phyloP scores from a whole-genome alignment of 441 rosid genomes.

The Syzygium syzygioides region DNA sequence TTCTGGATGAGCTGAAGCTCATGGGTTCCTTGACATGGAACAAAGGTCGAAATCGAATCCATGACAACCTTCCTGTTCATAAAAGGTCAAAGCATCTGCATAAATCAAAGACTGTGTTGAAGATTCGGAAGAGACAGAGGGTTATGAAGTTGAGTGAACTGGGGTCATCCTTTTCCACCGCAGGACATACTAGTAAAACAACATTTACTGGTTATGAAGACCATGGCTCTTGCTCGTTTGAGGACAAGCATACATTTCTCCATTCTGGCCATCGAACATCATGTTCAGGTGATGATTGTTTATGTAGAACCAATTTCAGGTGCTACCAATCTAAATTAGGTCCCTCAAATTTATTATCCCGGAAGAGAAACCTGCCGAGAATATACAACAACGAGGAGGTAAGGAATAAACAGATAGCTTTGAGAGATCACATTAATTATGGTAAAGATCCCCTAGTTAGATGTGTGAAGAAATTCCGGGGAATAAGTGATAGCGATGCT shows the following conservation, averaged over 20 bases:
- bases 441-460: slow-evolving; percentile 7
- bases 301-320: slow-evolving; percentile 5
- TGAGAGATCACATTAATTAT: background rate
- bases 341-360: slow-evolving; percentile 15
- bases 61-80: slow-evolving; percentile 8
- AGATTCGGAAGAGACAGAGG: slow-evolving; percentile 34
- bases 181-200: background rate
- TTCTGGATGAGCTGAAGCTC: slow-evolving; percentile 57
- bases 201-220: background rate
- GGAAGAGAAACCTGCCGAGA: slow-evolving; percentile 26
- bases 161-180: slow-evolving; percentile 5
- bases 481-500: slow-evolving; percentile 1
- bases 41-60: slow-evolving; percentile 22
- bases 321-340: slow-evolving; percentile 5
- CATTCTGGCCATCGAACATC: slow-evolving; percentile 12
- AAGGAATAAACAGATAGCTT: slow-evolving; percentile 1
- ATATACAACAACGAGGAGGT: slow-evolving; percentile 7
- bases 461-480: slow-evolving; percentile 21
- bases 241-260: slow-evolving; percentile 12
- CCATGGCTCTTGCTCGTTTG: slow-evolving; percentile 11
- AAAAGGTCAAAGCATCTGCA: slow-evolving; percentile 18
- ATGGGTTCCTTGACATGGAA: slow-evolving; percentile 39
- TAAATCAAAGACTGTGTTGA: slow-evolving; percentile 7
- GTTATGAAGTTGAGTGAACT: slow-evolving; percentile 15
- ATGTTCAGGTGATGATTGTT: background rate